Evolutionary conservation across 345 rosid species (phyloP).

Genomic region (Acer yangbiense): DNA sequence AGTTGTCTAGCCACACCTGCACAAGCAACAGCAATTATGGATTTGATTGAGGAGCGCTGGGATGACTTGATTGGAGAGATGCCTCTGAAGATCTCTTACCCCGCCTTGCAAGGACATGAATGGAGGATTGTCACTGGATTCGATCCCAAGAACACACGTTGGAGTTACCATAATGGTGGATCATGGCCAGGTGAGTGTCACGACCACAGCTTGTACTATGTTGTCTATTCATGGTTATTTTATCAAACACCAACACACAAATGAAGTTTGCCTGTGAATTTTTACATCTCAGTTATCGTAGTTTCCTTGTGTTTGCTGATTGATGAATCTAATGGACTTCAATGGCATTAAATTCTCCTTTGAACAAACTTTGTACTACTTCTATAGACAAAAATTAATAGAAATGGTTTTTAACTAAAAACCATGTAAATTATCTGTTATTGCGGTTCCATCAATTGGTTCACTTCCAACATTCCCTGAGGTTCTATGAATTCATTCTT

Average conservation of each 20-base stretch:
- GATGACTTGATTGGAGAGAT: slow-evolving; percentile 59
- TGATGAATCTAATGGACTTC: background rate
- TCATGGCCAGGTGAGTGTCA: slow-evolving; percentile 54
- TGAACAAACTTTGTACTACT: background rate
- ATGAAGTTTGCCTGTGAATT: background rate
- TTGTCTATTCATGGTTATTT: background rate
- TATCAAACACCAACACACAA: background rate
- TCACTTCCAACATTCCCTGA: background rate
- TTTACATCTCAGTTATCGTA: background rate
- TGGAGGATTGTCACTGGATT: slow-evolving; percentile 55
- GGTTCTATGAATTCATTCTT: background rate
- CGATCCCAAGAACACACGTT: slow-evolving; percentile 57
- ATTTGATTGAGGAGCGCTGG: slow-evolving; percentile 51
- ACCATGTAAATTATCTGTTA: background rate
- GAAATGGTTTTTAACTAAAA: background rate
- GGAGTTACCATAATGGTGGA: slow-evolving; percentile 68
- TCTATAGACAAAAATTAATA: too few relatives aligned
- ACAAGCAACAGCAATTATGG: slow-evolving; percentile 48
- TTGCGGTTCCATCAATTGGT: background rate
- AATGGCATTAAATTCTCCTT: background rate
- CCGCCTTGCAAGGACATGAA: slow-evolving; percentile 57
- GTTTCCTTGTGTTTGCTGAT: background rate
- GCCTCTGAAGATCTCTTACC: slow-evolving; percentile 55
- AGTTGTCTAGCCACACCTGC: slow-evolving; percentile 41
- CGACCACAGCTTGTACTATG: background rate